Conservation (phyloP, 805 yeast genomes). For the Cyberlindnera samutprakarnensis region DNA sequence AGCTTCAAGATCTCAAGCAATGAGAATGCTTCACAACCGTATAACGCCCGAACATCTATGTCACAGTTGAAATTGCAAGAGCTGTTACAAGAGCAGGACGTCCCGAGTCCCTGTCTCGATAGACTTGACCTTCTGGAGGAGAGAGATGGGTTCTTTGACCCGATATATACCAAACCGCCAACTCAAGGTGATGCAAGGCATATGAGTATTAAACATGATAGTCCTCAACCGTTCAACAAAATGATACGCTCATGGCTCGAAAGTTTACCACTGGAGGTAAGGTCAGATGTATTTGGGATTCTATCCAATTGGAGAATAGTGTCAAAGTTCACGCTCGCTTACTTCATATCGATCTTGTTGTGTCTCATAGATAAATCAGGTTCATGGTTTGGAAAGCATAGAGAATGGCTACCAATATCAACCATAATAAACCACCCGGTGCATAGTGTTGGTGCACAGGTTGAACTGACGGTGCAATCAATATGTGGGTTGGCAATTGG, state of each 20-base stretch:
- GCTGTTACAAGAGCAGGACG: slow-evolving; percentile 11
- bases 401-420: slow-evolving; percentile 36
- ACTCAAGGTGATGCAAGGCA: slow-evolving; percentile 6
- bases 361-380: slow-evolving; percentile 32
- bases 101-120: too few species aligned
- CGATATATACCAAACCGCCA: slow-evolving; percentile 29
- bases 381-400: slow-evolving; percentile 34
- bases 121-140: slow-evolving; percentile 35
- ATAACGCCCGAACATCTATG: slow-evolving; percentile 25
- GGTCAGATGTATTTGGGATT: neutral
- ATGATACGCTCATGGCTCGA: too few species aligned
- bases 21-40: slow-evolving; percentile 1
- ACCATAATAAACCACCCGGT: slow-evolving; percentile 40
- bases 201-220: too few species aligned
- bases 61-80: slow-evolving; percentile 27
- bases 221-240: too few species aligned
- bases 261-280: too few species aligned
- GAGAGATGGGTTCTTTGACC: slow-evolving; percentile 43
- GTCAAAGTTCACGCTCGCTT: slow-evolving; percentile 26
- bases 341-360: slow-evolving; percentile 30
- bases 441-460: slow-evolving; percentile 37
- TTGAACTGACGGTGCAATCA: slow-evolving; percentile 36
- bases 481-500: slow-evolving; percentile 34
- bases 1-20: slow-evolving; percentile 6
- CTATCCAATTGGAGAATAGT: slow-evolving; percentile 11